phyloP scores from a whole-genome alignment of 2,329 filamentous ascomycete species.

The Microdochium paspali region DNA sequence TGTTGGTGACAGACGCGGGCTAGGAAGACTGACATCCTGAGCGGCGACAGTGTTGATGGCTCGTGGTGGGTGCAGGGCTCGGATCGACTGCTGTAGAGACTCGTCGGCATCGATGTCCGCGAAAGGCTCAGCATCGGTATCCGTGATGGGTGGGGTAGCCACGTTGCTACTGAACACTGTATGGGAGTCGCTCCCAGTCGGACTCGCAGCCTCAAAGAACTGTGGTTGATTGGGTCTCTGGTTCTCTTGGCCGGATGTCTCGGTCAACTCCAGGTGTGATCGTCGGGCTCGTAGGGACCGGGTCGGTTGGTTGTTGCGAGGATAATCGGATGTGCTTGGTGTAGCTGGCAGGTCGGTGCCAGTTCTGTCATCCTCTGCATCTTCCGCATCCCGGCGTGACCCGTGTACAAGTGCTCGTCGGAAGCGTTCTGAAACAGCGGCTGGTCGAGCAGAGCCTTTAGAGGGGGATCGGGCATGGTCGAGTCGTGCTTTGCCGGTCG shows the following conservation, averaged over 20 bases:
- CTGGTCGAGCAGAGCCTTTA: slow-evolving; percentile 15
- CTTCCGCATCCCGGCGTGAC: slow-evolving; percentile 18
- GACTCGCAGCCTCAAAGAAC: slow-evolving; percentile 39
- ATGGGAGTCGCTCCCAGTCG: slow-evolving; percentile 43
- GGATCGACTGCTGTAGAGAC: slow-evolving; percentile 34
- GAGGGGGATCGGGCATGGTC: slow-evolving; percentile 16
- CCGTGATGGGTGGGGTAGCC: slow-evolving; percentile 67
- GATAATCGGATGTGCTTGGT: slow-evolving; percentile 45
- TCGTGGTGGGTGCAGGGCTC: slow-evolving; percentile 35
- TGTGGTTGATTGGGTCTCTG: slow-evolving; percentile 20
- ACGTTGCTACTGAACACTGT: slow-evolving; percentile 55
- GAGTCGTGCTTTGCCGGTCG: slow-evolving; percentile 18
- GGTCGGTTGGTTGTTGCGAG: slow-evolving; percentile 8
- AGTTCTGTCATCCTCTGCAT: slow-evolving; percentile 9
- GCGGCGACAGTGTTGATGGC: slow-evolving; percentile 62
- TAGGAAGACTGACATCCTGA: slow-evolving; percentile 87
- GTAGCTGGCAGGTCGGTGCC: slow-evolving; percentile 35
- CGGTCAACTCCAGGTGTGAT: slow-evolving; percentile 28
- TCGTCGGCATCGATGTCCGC: slow-evolving; percentile 43
- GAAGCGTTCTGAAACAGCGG: slow-evolving; percentile 26
- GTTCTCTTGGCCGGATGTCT: slow-evolving; percentile 32
- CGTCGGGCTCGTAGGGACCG: slow-evolving; percentile 29
- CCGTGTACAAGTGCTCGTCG: slow-evolving; percentile 24
- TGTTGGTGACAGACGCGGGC: slow-evolving; percentile 87
- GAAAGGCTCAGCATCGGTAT: slow-evolving; percentile 58